phyloP scores from a whole-genome alignment of 129 eudicot species.

The Flaveria trinervia region DNA sequence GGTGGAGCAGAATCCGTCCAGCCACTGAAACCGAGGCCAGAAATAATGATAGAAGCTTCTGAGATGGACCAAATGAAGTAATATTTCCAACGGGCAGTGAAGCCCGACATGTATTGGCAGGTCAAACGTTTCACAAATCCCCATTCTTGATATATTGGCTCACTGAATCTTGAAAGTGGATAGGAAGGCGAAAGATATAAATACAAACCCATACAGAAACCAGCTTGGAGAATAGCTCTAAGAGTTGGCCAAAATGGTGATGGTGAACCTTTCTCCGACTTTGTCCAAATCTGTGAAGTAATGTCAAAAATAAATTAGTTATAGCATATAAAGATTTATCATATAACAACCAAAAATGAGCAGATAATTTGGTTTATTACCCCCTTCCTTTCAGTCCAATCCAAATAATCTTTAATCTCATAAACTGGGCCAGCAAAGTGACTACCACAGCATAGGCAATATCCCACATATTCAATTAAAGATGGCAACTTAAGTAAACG shows the following conservation, averaged over 20 bases:
- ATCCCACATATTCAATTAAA: slow-evolving; percentile 76
- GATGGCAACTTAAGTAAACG: slow-evolving; percentile 80
- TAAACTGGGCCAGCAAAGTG: slow-evolving; percentile 99
- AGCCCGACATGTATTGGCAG: slow-evolving; percentile 86
- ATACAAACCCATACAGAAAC: slow-evolving; percentile 87
- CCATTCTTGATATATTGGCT: slow-evolving; percentile 74
- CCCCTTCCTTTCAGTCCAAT: slow-evolving; percentile 93
- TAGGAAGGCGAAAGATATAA: slow-evolving; percentile 65
- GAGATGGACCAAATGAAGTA: slow-evolving; percentile 97
- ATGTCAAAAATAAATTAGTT: background rate
- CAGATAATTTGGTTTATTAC: slow-evolving; percentile 36
- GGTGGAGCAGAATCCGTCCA: slow-evolving; percentile 89
- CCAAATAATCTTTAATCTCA: slow-evolving; percentile 89
- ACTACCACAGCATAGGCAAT: slow-evolving; percentile 95
- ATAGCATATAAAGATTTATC: background rate
- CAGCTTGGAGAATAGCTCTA: slow-evolving; percentile 81
- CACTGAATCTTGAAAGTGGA: slow-evolving; percentile 73
- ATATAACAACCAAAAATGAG: background rate
- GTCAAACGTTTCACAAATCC: slow-evolving; percentile 74
- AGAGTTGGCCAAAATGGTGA: slow-evolving; percentile 65
- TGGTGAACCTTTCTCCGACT: slow-evolving; percentile 50
- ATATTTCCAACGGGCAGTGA: slow-evolving; percentile 96
- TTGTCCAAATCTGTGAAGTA: slow-evolving; percentile 63
- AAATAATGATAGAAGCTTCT: slow-evolving; percentile 81
- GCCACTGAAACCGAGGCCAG: slow-evolving; percentile 94